Percentiles rank a stretch among this genome's conserved stretches.
Evolutionary conservation across 2,329 filamentous ascomycete species (phyloP).

Genomic region (Macrophomina tecta): DNA sequence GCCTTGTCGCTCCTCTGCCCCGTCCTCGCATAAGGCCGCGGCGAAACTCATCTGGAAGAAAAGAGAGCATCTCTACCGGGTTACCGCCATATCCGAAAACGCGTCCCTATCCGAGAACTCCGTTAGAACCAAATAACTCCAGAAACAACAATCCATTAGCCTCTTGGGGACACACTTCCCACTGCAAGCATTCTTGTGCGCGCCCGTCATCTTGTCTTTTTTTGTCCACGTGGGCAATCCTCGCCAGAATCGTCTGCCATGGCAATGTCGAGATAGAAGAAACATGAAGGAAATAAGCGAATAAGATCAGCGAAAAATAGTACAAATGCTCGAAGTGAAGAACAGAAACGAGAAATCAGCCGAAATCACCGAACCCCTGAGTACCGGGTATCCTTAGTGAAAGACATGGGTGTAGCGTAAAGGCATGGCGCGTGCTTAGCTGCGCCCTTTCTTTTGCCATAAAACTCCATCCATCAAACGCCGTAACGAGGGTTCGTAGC

Average conservation of each 20-base stretch:
- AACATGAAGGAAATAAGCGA: neutral
- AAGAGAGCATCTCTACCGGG: conserved; percentile 21
- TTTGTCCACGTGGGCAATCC: conserved; percentile 11
- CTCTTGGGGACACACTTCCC: neutral
- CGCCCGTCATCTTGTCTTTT: conserved; percentile 15
- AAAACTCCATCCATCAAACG: conserved; percentile 28
- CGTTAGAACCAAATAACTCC: conserved; percentile 11
- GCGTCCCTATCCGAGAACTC: neutral
- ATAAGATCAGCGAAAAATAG: conserved; percentile 6
- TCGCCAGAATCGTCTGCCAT: neutral
- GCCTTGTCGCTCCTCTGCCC: conserved; percentile 5
- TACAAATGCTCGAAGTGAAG: conserved; percentile 26
- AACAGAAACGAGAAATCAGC: conserved; percentile 4
- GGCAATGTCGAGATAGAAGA: neutral
- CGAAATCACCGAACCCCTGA: conserved; percentile 25
- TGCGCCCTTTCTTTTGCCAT: conserved; percentile 22
- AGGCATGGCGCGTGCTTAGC: conserved; percentile 12
- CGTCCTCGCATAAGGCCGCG: neutral
- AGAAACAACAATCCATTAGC: conserved; percentile 10
- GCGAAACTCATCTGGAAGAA: neutral
- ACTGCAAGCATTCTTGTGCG: conserved; percentile 17
- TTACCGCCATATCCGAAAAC: conserved; percentile 25
- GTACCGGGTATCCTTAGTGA: conserved; percentile 25
- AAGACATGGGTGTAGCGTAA: conserved; percentile 24
- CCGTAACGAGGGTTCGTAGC: conserved; percentile 25